A percentile compares a stretch with the other conserved stretches of the same genome.
Evolutionary conservation across 2,329 filamentous ascomycete species (phyloP).

Genomic region (Colletotrichum tofieldiae): DNA sequence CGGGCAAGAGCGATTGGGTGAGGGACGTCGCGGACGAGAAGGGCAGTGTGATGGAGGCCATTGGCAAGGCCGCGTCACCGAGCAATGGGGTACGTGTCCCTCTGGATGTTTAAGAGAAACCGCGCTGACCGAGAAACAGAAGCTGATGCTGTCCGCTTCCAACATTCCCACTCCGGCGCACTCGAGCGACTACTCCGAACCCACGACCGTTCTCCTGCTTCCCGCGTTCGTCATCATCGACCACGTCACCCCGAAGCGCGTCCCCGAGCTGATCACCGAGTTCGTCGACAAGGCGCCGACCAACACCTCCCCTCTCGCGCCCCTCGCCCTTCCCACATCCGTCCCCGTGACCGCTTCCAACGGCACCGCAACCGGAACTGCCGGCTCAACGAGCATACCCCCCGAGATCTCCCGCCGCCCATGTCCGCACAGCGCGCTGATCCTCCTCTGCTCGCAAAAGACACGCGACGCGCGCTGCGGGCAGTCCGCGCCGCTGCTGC

Average conservation of each 20-base stretch:
- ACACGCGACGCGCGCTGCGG: conserved; percentile 97
- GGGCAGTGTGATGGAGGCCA: conserved; percentile 86
- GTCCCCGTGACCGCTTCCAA: conserved; percentile 49
- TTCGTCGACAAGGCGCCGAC: conserved; percentile 83
- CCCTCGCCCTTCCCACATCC: conserved; percentile 56
- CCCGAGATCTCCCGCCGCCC: conserved; percentile 64
- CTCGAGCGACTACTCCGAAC: conserved; percentile 73
- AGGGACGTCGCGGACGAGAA: conserved; percentile 90
- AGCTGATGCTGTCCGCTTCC: conserved; percentile 91
- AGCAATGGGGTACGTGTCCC: conserved; percentile 74
- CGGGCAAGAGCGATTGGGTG: conserved; percentile 97
- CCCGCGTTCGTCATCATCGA: conserved; percentile 88
- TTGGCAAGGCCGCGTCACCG: conserved; percentile 72
- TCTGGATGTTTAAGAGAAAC: not conserved
- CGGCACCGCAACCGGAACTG: conserved; percentile 41
- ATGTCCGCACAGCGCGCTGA: conserved; percentile 87
- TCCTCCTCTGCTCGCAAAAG: conserved; percentile 93
- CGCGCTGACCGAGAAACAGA: conserved; percentile 62
- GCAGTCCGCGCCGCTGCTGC: conserved; percentile 91
- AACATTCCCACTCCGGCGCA: conserved; percentile 88
- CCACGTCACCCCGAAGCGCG: conserved; percentile 83
- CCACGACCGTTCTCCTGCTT: conserved; percentile 86
- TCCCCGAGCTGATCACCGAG: conserved; percentile 78
- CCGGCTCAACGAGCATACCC: conserved; percentile 51
- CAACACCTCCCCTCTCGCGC: conserved; percentile 74